These are phyloP conservation scores for Heterobasidion occidentale DNA, from an alignment of 1,284 basidiomycete species.

Conservation along the genomic window DNA sequence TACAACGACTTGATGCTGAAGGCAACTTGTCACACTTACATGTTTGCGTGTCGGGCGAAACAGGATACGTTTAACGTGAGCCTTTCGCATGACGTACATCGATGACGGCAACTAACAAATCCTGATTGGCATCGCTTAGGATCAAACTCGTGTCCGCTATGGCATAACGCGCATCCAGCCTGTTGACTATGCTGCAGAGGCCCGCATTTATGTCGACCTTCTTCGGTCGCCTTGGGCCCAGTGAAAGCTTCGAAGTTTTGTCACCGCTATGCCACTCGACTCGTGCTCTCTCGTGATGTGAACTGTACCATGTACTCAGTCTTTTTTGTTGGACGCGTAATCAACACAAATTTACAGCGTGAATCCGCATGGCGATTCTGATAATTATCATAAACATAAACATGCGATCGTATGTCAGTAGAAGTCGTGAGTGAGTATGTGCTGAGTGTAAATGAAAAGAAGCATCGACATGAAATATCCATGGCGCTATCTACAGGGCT, in stretches of 20 bases:
- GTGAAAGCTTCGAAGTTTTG: constrained; percentile 10
- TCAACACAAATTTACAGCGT: too few relatives aligned
- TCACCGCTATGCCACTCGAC: background rate
- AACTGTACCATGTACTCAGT: too few relatives aligned
- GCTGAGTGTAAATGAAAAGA: background rate
- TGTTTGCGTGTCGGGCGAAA: constrained; percentile 85
- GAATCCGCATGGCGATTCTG: background rate
- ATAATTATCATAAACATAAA: background rate
- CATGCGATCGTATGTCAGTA: background rate
- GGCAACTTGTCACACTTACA: constrained; percentile 67
- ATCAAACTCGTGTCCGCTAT: constrained; percentile 74
- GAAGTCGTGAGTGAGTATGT: background rate
- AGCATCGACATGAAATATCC: background rate
- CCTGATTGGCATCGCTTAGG: constrained; percentile 33
- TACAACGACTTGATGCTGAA: constrained; percentile 60
- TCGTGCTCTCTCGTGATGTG: background rate
- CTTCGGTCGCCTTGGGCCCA: constrained; percentile 33
- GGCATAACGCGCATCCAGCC: constrained; percentile 62
- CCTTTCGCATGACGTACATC: constrained; percentile 3
- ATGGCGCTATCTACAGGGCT: background rate
- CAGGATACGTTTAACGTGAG: constrained; percentile 82
- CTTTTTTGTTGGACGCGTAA: too few relatives aligned
- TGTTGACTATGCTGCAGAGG: constrained; percentile 73
- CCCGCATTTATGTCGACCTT: constrained; percentile 48
- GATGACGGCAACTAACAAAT: background rate